Evolutionary conservation across 2,329 filamentous ascomycete species (phyloP).

Genomic region (Xylariales sp.): DNA sequence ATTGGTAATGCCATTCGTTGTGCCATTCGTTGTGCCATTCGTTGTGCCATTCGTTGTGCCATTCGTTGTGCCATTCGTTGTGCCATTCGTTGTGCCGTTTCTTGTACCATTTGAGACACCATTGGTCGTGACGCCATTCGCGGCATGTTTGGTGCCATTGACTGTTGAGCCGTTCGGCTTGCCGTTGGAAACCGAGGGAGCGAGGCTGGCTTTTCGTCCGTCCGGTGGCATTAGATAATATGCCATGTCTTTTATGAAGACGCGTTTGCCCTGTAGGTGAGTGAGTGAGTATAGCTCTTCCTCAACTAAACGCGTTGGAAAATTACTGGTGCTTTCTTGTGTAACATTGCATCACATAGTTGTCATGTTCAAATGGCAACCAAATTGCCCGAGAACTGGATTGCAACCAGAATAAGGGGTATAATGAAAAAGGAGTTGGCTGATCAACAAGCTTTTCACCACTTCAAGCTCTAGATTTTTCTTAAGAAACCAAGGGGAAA

Average conservation of each 20-base stretch:
- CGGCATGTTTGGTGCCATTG: slow-evolving; percentile 17
- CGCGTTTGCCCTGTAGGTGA: slow-evolving; percentile 66
- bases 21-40: slow-evolving; percentile 24
- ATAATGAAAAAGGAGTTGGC: no score
- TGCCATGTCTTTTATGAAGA: slow-evolving; percentile 98
- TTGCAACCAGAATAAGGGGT: no score
- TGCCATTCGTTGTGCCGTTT: no score
- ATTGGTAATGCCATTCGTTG: slow-evolving; percentile 37
- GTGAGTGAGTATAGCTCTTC: slow-evolving; percentile 35
- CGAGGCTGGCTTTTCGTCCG: slow-evolving; percentile 62
- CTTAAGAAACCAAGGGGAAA: no score
- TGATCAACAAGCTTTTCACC: no score
- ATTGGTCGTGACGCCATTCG: slow-evolving; percentile 9
- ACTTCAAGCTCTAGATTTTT: no score
- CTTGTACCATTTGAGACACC: slow-evolving; percentile 5
- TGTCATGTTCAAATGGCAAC: no score
- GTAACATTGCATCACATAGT: no score
- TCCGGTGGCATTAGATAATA: slow-evolving; percentile 83
- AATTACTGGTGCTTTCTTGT: slow-evolving; percentile 9
- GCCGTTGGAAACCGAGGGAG: slow-evolving; percentile 53
- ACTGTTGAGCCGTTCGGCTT: slow-evolving; percentile 13
- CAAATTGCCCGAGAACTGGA: no score
- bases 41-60: slow-evolving; percentile 17
- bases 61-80: slow-evolving; percentile 28
- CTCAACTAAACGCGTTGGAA: slow-evolving; percentile 3